Evolutionary conservation across 2,329 filamentous ascomycete species (phyloP).

Genomic region (Colletotrichum sp.): DNA sequence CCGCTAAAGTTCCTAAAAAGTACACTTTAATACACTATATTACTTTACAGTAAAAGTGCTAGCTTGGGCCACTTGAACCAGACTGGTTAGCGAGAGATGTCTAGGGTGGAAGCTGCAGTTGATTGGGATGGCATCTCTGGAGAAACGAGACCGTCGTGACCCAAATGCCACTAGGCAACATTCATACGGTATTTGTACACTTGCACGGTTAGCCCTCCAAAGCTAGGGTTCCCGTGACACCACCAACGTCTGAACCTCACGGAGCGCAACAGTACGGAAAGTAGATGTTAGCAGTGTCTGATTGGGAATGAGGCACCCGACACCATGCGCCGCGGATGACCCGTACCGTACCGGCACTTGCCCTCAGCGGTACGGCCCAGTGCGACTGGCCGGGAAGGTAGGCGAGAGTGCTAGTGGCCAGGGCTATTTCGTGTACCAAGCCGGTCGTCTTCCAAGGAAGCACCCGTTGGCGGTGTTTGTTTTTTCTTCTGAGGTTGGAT

Average conservation of each 20-base stretch:
- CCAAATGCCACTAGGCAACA: neutral
- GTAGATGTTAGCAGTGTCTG: neutral
- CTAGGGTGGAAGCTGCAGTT: neutral
- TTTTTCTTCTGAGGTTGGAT: neutral
- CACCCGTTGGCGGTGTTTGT: neutral
- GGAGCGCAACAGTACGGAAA: neutral
- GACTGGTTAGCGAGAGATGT: neutral
- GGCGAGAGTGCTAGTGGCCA: neutral
- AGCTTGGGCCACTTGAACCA: neutral
- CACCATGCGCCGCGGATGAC: neutral
- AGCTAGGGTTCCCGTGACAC: neutral
- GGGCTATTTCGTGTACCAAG: neutral
- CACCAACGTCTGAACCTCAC: neutral
- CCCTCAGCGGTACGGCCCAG: neutral
- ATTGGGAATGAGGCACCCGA: neutral
- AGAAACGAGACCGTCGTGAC: neutral
- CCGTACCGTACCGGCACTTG: neutral
- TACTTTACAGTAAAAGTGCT: too few species aligned
- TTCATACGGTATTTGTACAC: neutral
- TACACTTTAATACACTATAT: too few species aligned
- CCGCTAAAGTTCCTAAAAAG: too few species aligned
- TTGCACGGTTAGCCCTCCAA: neutral
- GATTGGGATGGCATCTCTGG: neutral
- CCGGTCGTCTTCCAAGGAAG: constrained; percentile 11
- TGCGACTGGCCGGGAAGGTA: neutral